Conservation (phyloP, 2,329 filamentous ascomycete species). For the Aspergillus jensenii region DNA sequence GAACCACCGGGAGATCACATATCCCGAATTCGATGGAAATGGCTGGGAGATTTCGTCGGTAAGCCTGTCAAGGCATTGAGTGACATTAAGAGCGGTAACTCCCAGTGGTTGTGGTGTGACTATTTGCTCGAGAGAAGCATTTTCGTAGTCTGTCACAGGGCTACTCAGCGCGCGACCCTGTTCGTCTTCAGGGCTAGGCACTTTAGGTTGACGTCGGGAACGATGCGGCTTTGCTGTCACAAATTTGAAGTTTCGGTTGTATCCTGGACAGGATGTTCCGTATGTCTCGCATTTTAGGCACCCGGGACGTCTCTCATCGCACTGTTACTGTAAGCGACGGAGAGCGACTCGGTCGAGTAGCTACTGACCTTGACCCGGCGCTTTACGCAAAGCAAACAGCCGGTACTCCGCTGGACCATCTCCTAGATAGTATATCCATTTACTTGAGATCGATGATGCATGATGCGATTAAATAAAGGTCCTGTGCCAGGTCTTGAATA, state of each 20-base stretch:
- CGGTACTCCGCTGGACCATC: slow-evolving; percentile 28
- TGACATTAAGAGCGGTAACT: slow-evolving; percentile 16
- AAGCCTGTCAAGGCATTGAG: slow-evolving; percentile 22
- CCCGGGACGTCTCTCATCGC: slow-evolving; percentile 32
- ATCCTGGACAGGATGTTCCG: slow-evolving; percentile 34
- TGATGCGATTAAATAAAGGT: not conserved
- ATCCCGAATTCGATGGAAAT: slow-evolving; percentile 14
- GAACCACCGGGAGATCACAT: slow-evolving; percentile 24
- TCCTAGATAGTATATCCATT: not conserved
- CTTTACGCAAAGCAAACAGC: slow-evolving; percentile 28
- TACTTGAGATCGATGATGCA: not conserved
- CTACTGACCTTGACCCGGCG: slow-evolving; percentile 27
- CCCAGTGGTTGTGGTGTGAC: not conserved
- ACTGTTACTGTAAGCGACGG: slow-evolving; percentile 22
- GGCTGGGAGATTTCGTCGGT: slow-evolving; percentile 25
- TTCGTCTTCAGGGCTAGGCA: not conserved
- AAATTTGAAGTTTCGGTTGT: slow-evolving; percentile 35
- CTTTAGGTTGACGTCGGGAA: slow-evolving; percentile 14
- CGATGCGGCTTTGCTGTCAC: slow-evolving; percentile 32
- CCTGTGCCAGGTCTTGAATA: not conserved
- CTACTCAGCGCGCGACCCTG: not conserved
- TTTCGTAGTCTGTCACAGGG: not conserved
- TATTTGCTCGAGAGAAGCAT: not conserved
- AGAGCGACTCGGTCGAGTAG: not conserved
- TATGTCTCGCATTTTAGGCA: slow-evolving; percentile 36